phyloP scores from a whole-genome alignment of 805 yeast genomes.

The Ogataea henricii region DNA sequence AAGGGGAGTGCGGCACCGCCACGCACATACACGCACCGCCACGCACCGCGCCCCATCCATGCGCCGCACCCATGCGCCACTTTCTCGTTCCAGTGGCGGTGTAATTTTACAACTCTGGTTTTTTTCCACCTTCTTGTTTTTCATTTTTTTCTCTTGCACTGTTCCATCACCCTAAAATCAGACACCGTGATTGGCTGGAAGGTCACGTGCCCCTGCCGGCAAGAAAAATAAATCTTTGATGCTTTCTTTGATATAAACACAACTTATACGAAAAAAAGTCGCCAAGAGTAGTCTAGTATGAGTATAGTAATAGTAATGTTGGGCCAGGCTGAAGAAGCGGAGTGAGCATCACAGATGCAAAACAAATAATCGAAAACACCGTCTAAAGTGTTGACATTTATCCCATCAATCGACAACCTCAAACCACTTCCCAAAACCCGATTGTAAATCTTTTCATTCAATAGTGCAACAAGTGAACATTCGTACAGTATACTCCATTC shows the following conservation, averaged over 20 bases:
- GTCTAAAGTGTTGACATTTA: no score
- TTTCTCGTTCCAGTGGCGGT: no score
- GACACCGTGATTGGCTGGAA: constrained; percentile 7
- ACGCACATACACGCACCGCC: no score
- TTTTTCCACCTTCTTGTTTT: no score
- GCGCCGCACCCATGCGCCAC: background rate
- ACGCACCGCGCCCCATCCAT: no score
- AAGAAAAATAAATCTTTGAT: constrained; percentile 7
- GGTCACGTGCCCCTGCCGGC: constrained; percentile 1
- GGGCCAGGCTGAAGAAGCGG: background rate
- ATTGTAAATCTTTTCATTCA: constrained; percentile 2
- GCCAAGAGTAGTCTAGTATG: constrained; percentile 11
- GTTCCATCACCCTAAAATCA: constrained; percentile 1
- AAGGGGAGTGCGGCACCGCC: background rate
- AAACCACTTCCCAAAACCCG: background rate
- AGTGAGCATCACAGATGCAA: no score
- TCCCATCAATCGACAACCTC: no score
- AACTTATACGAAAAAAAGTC: constrained; percentile 9
- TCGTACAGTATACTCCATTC: background rate
- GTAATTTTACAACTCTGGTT: no score
- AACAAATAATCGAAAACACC: no score
- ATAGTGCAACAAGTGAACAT: constrained; percentile 3
- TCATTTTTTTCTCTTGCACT: background rate
- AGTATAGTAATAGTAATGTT: constrained; percentile 9
- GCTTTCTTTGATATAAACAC: constrained; percentile 14